Base-by-base conservation (phyloP, 805 yeast genomes). In the Henningerozyma blattae region DNA sequence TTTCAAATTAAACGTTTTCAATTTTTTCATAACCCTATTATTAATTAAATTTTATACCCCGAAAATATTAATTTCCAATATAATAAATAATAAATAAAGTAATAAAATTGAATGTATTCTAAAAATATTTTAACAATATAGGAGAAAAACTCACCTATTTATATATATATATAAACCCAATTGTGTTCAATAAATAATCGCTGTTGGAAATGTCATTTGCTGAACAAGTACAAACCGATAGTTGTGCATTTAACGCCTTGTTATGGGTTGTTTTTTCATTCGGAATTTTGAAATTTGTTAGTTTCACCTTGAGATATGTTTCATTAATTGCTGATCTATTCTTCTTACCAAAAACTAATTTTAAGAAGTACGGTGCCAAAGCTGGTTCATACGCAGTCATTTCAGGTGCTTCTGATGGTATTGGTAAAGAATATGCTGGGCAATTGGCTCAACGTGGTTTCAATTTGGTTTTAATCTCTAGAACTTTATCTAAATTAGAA, bases 391-490 rank as follows among this genome's bases (percentile, higher is more conserved):
- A 95, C 89, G 95, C 96, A n/a, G 81, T 91, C 22, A 72, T 91
- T 14, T 91, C 98, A 5, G 98, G 98, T 38, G 93, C 96, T 3
- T 84, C 96, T 31, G 97, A 91, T 55, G 98, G 98, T 24, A 80
- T 91, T 50, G 98, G 98, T 37, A 85, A 87, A 54, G 95, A 91
- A 56, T 91, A 72, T 52, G 77, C 95, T 2, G 51, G 61, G 18
- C 97, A 89, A 61, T 68, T 91, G 58, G 98, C 97, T 10, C 58
- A 68, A 34, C 75, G 70, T 43, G 95, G 95, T 2, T 79, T 87
- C 56, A 87, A 86, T 46, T 57, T 91, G 31, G 76, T 84, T 10
- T 67, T 91, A 44, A 76, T 89, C 13, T 82, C 95, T 18, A 75
- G 98, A 61, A 85, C 94, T 14, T 68, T 68, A 51, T 63, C 81